Base-by-base conservation (phyloP, 1,139 yeast genomes). In the Suhomyces choctaworum region DNA sequence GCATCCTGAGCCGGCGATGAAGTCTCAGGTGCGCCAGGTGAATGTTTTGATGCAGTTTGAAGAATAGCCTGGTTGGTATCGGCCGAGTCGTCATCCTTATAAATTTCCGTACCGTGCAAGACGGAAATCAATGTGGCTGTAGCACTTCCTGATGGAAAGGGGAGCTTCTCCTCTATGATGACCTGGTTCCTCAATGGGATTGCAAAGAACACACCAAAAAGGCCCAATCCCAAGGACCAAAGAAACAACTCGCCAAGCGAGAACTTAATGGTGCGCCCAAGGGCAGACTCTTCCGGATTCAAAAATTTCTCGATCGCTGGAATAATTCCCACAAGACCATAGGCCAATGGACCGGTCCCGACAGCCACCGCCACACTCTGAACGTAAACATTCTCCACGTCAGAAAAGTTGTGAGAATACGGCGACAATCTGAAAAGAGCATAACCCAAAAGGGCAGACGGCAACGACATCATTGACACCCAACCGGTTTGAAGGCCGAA, bases 381-480 rank as follows among this genome's bases (percentile, higher is more conserved):
- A 1, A 87, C 82, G 56, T 80, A 88, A 5, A 92, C 97, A 52
- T 89, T 90, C 55, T 92, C 97, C 11, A 87, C 96, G 44, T 89
- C 96, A 1, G 95, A 76, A 56, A 92, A 87, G 7, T 73, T 70
- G 20, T 45, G 43, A 37, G 57, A 65, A 49, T 51, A 76, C 25
- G 67, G 73, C 35, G 77, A 69, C 3, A 76, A 48, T 47, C 79
- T 82, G 64, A 90, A 92, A 16, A 84, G 65, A 0, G 96, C 86
- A 60, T 80, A 90, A 1, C 95, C 97, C 15, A 92, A 61, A 34
- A 92, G 62, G 0, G 97, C 96, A 5, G 96, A 84, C 0, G 98
- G 97, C 37, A 92, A 66, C n/a, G 96, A 85, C 98, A 92, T 92
- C 98, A 92, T 92, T 7, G 96, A 88, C 2, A 92, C 97, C 98